Conservation (phyloP, 768 basidiomycete genomes). For the Chalciporus chontae region DNA sequence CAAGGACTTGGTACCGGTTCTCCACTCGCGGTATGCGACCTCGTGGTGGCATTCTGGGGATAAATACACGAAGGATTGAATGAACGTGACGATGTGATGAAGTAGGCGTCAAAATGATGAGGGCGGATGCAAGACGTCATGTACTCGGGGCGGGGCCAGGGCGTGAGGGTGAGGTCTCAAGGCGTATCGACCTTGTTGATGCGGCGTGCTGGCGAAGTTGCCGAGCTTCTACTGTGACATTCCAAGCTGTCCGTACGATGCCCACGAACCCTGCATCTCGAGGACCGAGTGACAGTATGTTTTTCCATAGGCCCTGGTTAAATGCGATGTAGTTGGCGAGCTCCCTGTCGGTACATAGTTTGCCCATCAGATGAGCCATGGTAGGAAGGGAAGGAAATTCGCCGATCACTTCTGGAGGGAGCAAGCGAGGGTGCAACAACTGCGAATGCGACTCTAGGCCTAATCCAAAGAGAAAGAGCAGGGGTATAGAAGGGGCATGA, state of each 20-base stretch:
- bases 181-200: slow-evolving; percentile 12
- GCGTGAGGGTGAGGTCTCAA: slow-evolving; percentile 1
- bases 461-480: slow-evolving; percentile 58
- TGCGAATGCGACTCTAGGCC: slow-evolving; percentile 48
- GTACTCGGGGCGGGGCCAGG: slow-evolving; percentile 9
- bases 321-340: slow-evolving; percentile 31
- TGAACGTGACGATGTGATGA: slow-evolving; percentile 17
- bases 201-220: slow-evolving; percentile 25
- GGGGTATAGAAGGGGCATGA: slow-evolving; percentile 50
- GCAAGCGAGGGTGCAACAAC: slow-evolving; percentile 46
- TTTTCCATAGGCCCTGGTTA: slow-evolving; percentile 67
- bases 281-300: slow-evolving; percentile 53
- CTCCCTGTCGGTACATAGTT: slow-evolving; percentile 34
- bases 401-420: slow-evolving; percentile 46
- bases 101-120: slow-evolving; percentile 4
- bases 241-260: slow-evolving; percentile 63
- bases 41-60: slow-evolving; percentile 25
- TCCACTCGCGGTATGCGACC: too few relatives aligned
- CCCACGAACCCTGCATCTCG: slow-evolving; percentile 43
- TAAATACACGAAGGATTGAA: slow-evolving; percentile 2
- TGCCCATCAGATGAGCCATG: slow-evolving; percentile 53
- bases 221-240: slow-evolving; percentile 65
- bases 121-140: slow-evolving; percentile 19
- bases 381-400: slow-evolving; percentile 61
- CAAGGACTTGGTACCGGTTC: too few relatives aligned